Conservation (phyloP, 768 basidiomycete species). For the Agaricus subrufescens region DNA sequence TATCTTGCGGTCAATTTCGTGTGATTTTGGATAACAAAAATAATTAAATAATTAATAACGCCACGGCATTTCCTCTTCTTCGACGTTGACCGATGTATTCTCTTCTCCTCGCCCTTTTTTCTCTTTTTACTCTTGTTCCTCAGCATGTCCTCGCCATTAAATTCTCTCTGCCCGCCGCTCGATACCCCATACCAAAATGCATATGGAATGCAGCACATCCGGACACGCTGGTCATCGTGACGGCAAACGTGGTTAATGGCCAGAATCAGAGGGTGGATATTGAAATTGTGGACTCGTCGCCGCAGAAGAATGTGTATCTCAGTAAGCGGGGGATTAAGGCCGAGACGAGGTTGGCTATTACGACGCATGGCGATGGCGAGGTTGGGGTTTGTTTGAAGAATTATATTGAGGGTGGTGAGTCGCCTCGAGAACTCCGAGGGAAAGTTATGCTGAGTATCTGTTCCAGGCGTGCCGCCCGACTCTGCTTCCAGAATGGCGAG, state of each 20-base stretch:
- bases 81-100: neutral
- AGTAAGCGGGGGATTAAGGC: slow-evolving; percentile 84
- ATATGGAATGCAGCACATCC: slow-evolving; percentile 92
- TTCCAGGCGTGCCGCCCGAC: slow-evolving; percentile 35
- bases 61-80: too few relatives aligned
- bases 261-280: slow-evolving; percentile 82
- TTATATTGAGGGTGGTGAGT: slow-evolving; percentile 66
- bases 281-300: slow-evolving; percentile 87
- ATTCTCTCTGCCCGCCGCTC: slow-evolving; percentile 69
- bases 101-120: slow-evolving; percentile 19
- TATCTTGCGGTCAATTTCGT: neutral
- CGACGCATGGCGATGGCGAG: slow-evolving; percentile 89
- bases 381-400: slow-evolving; percentile 96
- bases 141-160: slow-evolving; percentile 64
- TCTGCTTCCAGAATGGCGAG: slow-evolving; percentile 50
- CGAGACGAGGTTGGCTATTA: slow-evolving; percentile 91
- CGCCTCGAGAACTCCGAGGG: neutral
- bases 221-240: slow-evolving; percentile 90
- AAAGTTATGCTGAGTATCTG: neutral
- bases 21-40: neutral
- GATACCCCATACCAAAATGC: slow-evolving; percentile 77
- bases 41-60: neutral
- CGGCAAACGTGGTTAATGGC: slow-evolving; percentile 83
- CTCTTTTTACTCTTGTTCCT: slow-evolving; percentile 21
- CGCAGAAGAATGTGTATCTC: slow-evolving; percentile 84